These are phyloP conservation scores for Globisporangium abappressorium DNA, from an alignment of 352 stramenopile species.

Conservation along the genomic window DNA sequence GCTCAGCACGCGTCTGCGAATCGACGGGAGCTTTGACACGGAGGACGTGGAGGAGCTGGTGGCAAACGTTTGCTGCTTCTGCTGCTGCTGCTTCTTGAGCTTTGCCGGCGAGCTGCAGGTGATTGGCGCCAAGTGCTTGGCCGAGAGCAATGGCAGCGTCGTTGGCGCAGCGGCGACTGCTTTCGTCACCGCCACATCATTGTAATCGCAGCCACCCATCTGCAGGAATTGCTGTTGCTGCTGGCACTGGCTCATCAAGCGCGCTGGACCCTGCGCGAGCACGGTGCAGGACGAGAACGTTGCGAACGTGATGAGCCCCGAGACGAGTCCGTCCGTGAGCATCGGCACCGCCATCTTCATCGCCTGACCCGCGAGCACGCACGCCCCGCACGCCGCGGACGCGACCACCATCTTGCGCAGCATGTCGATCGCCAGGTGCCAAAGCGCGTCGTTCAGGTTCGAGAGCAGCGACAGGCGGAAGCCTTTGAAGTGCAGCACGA, in stretches of 20 bases:
- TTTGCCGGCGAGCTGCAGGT: conserved; percentile 10
- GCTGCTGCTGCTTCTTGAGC: conserved; percentile 1
- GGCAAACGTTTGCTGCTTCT: neutral
- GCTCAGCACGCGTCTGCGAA: conserved; percentile 39
- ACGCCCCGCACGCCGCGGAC: conserved; percentile 16
- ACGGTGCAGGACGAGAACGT: conserved; percentile 46
- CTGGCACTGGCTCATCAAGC: conserved; percentile 12
- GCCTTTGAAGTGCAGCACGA: conserved; percentile 67
- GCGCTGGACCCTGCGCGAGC: conserved; percentile 27
- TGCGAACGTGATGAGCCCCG: conserved; percentile 45
- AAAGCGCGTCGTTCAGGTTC: conserved; percentile 23
- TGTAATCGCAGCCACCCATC: neutral
- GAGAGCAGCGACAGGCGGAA: conserved; percentile 33
- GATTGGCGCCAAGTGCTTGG: conserved; percentile 19
- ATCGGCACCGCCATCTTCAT: conserved; percentile 25
- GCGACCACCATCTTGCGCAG: conserved; percentile 20
- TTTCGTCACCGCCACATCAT: conserved; percentile 8
- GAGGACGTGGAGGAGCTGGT: neutral
- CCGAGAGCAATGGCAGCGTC: conserved; percentile 29
- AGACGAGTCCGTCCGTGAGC: conserved; percentile 30
- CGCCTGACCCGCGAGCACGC: conserved; percentile 12
- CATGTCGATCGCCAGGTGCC: conserved; percentile 23
- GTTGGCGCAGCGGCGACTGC: conserved; percentile 6
- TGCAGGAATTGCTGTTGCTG: neutral
- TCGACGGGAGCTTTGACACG: conserved; percentile 19